Evolutionary conservation across 2,329 filamentous ascomycete species (phyloP), one percentile per base, ranked within the genome.

Genomic region (Mollisia scopiformis): DNA sequence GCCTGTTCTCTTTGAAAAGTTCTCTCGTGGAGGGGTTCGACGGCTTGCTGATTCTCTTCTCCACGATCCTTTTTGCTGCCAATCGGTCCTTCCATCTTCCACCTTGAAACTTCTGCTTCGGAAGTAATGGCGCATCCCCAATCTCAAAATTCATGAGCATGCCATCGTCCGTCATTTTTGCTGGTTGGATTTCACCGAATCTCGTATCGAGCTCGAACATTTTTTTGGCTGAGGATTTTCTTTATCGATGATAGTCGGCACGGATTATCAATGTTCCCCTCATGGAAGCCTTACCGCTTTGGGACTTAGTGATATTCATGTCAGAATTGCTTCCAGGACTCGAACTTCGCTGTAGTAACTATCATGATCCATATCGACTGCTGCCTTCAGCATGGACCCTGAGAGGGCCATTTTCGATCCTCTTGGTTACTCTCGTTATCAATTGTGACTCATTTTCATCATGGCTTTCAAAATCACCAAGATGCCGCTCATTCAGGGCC

Each of bases 81-180:
- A 94, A 83, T 64, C 95, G 86, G 74, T 97, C 93, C 73, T 91
- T 90, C 95, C 95, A 99, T 69, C 87, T 86, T n/a, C 95, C 95
- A 68, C 95, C 95, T 74, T 90, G 95, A 76, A 96, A 91, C 57
- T 79, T 83, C 3, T 81, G 77, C 68, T 82, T 87, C 57, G 84
- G 79, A 62, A 88, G 83, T 57, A 91, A 74, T 13, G 89, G 84
- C 19, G 80, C 84, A 62, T 91, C 87, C 28, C 86, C 84, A 59
- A 97, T 80, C 69, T 92, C 88, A 74, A 98, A 97, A 71, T 98
- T 98, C 73, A 98, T 81, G 59, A 97, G 84, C 86, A 99, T 90
- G 68, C 93, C 93, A 87, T 96, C 91, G 80, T 98, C 93, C 55
- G 91, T 91, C 93, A 98, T 97, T 55, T 41, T 61, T 69, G 65